Evolutionary conservation across 495 filamentous ascomycete species (phyloP).

Genomic region (Bacidia rubella): DNA sequence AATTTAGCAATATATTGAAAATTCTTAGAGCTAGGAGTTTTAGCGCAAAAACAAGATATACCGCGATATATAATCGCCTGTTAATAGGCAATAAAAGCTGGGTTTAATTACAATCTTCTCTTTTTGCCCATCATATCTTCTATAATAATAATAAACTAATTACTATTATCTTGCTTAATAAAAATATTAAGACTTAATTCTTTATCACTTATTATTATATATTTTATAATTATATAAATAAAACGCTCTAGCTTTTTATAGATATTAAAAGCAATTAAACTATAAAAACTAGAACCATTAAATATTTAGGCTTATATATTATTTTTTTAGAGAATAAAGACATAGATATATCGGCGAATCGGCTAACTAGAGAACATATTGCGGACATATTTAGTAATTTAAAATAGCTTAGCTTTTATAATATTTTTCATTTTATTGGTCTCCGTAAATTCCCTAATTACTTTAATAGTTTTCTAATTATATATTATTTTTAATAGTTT

Average conservation of each 20-base stretch:
- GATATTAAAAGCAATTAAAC: conserved; percentile 27
- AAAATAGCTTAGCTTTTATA: conserved; percentile 9
- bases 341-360: conserved; percentile 23
- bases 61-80: conserved; percentile 4
- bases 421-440: background rate
- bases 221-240: conserved; percentile 20
- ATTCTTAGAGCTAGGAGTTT: conserved; percentile 1
- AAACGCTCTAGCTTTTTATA: conserved; percentile 23
- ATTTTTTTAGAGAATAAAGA: conserved; percentile 25
- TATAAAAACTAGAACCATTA: conserved; percentile 31
- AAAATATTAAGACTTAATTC: conserved; percentile 15
- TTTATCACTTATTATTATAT: conserved; percentile 20
- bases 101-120: conserved; percentile 5
- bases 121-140: conserved; percentile 3
- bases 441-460: conserved; percentile 11
- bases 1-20: conserved; percentile 11
- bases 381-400: conserved; percentile 12
- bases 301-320: conserved; percentile 30
- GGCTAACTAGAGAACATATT: conserved; percentile 7
- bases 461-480: conserved; percentile 12
- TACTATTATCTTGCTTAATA: background rate
- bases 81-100: background rate
- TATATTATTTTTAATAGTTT: background rate
- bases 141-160: conserved; percentile 3
- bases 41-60: conserved; percentile 2